Evolutionary conservation across 192 early-diverging fungal species (phyloP).

Genomic region (Neocallimastix lanati): DNA sequence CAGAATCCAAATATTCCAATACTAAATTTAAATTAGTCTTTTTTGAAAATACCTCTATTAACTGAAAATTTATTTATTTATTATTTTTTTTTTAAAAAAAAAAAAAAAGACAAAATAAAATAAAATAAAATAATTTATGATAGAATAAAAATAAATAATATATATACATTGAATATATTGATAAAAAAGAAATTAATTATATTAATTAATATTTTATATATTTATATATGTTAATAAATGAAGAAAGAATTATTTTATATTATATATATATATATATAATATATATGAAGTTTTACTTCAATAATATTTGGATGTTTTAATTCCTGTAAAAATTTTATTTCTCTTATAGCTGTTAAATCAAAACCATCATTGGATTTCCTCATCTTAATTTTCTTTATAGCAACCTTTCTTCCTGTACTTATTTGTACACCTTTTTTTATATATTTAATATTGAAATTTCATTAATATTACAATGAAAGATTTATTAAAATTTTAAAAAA

Average conservation of each 20-base stretch:
- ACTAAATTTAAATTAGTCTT: constrained; percentile 83
- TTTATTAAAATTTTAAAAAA: too few species aligned
- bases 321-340: constrained; percentile 85
- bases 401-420: constrained; percentile 52
- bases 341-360: constrained; percentile 86
- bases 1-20: constrained; percentile 83
- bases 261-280: too few species aligned
- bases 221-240: too few species aligned
- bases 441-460: neutral
- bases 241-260: too few species aligned
- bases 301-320: constrained; percentile 83
- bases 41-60: constrained; percentile 83
- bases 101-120: too few species aligned
- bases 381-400: constrained; percentile 95
- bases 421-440: constrained; percentile 21
- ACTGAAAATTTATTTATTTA: constrained; percentile 13
- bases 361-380: constrained; percentile 83
- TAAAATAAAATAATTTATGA: too few species aligned
- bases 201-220: too few species aligned
- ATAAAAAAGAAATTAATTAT: too few species aligned
- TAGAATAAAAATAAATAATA: too few species aligned
- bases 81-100: neutral
- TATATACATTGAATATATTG: too few species aligned
- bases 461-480: too few species aligned
- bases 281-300: constrained; percentile 25